Conservation (phyloP, 2,329 filamentous ascomycete species). For the Fusarium sp. region DNA sequence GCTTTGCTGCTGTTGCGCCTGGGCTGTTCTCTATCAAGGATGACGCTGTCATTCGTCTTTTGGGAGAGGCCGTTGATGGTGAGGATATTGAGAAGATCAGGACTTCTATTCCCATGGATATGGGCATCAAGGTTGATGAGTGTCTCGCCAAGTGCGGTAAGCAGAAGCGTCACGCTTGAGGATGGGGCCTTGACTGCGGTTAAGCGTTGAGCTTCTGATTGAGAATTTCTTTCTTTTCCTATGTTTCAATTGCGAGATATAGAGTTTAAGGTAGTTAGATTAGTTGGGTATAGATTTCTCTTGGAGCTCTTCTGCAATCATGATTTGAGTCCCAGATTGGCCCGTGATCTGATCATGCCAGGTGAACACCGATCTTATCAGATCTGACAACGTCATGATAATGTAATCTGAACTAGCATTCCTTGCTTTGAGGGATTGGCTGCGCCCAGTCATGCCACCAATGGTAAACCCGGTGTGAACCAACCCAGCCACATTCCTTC, state of each 20-base stretch:
- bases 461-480: background rate
- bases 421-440: background rate
- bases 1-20: constrained; percentile 59
- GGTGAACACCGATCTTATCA: background rate
- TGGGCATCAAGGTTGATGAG: constrained; percentile 62
- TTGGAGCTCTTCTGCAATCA: background rate
- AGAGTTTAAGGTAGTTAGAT: background rate
- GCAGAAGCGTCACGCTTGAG: constrained; percentile 52
- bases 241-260: background rate
- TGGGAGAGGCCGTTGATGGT: constrained; percentile 58
- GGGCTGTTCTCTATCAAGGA: constrained; percentile 58
- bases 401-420: background rate
- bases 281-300: background rate
- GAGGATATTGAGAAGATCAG: constrained; percentile 58
- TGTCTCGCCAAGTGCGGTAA: constrained; percentile 54
- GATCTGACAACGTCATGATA: background rate
- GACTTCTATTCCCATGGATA: constrained; percentile 53
- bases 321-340: background rate
- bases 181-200: background rate
- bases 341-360: background rate
- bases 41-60: constrained; percentile 57
- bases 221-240: background rate
- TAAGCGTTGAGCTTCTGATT: background rate
- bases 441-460: background rate
- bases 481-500: background rate